Evolutionary conservation across 495 filamentous ascomycete genomes (phyloP).

Genomic region (Aspergillus indologenus): DNA sequence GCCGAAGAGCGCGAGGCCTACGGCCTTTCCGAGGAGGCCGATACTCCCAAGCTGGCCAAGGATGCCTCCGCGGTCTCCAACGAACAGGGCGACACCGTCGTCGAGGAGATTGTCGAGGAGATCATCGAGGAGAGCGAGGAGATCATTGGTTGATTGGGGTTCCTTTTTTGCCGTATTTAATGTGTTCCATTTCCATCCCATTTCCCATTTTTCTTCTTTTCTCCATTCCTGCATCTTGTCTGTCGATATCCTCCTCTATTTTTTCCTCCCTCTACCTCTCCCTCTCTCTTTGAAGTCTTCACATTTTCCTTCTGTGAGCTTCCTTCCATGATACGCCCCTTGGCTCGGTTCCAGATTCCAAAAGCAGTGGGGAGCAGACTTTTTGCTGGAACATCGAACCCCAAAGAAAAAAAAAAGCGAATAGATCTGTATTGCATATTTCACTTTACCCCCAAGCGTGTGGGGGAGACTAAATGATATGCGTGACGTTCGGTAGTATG

Average conservation of each 20-base stretch:
- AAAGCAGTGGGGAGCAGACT: neutral
- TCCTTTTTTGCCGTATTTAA: slow-evolving; percentile 36
- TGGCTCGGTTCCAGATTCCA: slow-evolving; percentile 20
- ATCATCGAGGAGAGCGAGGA: slow-evolving; percentile 94
- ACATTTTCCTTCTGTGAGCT: slow-evolving; percentile 21
- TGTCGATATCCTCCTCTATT: slow-evolving; percentile 21
- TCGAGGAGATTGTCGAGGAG: slow-evolving; percentile 90
- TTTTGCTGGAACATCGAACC: slow-evolving; percentile 3
- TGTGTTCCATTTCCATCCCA: slow-evolving; percentile 23
- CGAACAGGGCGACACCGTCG: slow-evolving; percentile 65
- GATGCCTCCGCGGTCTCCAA: slow-evolving; percentile 44
- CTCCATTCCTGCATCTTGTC: slow-evolving; percentile 11
- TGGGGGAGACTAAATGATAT: slow-evolving; percentile 17
- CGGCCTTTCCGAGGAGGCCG: slow-evolving; percentile 62
- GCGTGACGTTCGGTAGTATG: slow-evolving; percentile 28
- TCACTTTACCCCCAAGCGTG: slow-evolving; percentile 9
- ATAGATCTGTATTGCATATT: slow-evolving; percentile 31
- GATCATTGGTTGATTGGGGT: slow-evolving; percentile 49
- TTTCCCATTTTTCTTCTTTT: slow-evolving; percentile 31
- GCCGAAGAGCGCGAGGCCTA: slow-evolving; percentile 65
- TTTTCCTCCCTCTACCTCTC: slow-evolving; percentile 23
- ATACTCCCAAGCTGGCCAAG: slow-evolving; percentile 53
- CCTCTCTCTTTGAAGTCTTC: slow-evolving; percentile 22
- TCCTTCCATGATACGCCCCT: slow-evolving; percentile 17
- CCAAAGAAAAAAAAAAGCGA: slow-evolving; percentile 24